Percentiles rank a stretch among this genome's conserved stretches.
These are phyloP conservation scores for Zarea fungicola DNA, from an alignment of 2,329 filamentous ascomycete species.

Conservation along the genomic window DNA sequence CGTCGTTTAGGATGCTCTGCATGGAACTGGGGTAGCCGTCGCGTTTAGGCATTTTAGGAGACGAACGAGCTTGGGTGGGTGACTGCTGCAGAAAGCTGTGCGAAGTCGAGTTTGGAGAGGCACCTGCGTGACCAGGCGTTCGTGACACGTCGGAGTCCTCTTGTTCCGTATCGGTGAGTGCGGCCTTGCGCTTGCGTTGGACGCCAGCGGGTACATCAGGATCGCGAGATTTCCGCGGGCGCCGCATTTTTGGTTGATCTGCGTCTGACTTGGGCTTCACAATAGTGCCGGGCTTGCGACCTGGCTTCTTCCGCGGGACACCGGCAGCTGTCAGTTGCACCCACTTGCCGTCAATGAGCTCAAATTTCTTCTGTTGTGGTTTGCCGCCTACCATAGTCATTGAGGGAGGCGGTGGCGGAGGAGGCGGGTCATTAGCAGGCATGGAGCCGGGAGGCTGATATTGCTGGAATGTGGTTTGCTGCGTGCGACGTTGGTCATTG, in stretches of 20 bases:
- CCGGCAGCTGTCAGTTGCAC: slow-evolving; percentile 53
- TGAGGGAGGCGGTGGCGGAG: slow-evolving; percentile 15
- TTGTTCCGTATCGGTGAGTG: slow-evolving; percentile 33
- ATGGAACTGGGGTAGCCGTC: slow-evolving; percentile 48
- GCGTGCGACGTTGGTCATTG: slow-evolving; percentile 28
- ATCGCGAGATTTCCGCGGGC: slow-evolving; percentile 53
- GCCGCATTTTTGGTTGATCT: slow-evolving; percentile 46
- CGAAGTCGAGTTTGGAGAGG: slow-evolving; percentile 16
- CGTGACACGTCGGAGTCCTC: slow-evolving; percentile 18
- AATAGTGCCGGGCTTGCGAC: slow-evolving; percentile 57
- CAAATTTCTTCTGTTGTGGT: slow-evolving; percentile 25
- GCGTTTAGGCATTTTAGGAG: slow-evolving; percentile 46
- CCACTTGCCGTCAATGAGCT: slow-evolving; percentile 33
- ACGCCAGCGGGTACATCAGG: slow-evolving; percentile 52
- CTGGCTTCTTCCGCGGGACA: slow-evolving; percentile 57
- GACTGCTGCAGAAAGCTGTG: slow-evolving; percentile 23
- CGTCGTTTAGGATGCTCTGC: slow-evolving; percentile 52
- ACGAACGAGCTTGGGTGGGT: slow-evolving; percentile 28
- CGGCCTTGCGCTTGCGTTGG: slow-evolving; percentile 51
- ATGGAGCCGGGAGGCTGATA: slow-evolving; percentile 21
- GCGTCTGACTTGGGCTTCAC: slow-evolving; percentile 39
- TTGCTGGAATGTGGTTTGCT: slow-evolving; percentile 24
- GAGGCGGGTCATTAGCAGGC: slow-evolving; percentile 26
- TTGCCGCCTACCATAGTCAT: slow-evolving; percentile 7
- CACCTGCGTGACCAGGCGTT: slow-evolving; percentile 14